A percentile compares a stretch with the other conserved stretches of the same genome.
phyloP scores from a whole-genome alignment of 2,329 filamentous ascomycete genomes.

The Colletotrichum australisinense region DNA sequence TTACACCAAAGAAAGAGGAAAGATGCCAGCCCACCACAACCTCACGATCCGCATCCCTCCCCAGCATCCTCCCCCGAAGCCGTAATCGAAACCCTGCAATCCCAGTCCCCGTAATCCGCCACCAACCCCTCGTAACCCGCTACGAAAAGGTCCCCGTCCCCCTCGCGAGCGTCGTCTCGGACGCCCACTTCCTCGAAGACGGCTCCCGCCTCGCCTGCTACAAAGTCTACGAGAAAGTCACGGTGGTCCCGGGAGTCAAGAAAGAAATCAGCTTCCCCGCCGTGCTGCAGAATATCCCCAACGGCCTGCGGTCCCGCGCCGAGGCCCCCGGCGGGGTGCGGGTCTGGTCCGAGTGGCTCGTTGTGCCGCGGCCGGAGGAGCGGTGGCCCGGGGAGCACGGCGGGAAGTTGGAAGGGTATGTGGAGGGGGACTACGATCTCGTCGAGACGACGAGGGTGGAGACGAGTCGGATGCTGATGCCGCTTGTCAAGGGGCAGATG shows the following conservation, averaged over 20 bases:
- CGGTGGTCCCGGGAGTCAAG: constrained; percentile 51
- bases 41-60: constrained; percentile 54
- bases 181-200: constrained; percentile 54
- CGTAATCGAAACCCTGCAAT: constrained; percentile 53
- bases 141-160: constrained; percentile 49
- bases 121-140: constrained; percentile 50
- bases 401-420: constrained; percentile 27
- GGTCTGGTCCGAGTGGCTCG: constrained; percentile 52
- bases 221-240: constrained; percentile 45
- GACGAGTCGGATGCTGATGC: constrained; percentile 49
- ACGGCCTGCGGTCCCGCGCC: constrained; percentile 56
- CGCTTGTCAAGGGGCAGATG: constrained; percentile 46
- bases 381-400: constrained; percentile 27
- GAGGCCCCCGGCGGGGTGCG: constrained; percentile 55
- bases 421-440: constrained; percentile 46
- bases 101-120: constrained; percentile 54
- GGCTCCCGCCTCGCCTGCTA: constrained; percentile 48
- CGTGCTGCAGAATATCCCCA: constrained; percentile 54
- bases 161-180: constrained; percentile 48
- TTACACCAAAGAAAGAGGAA: not conserved
- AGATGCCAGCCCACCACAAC: constrained; percentile 41
- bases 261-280: constrained; percentile 55
- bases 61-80: constrained; percentile 49
- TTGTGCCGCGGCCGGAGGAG: constrained; percentile 39
- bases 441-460: constrained; percentile 47